Percentiles rank a stretch among this genome's conserved stretches.
phyloP scores from a whole-genome alignment of 345 rosid genomes.

The Moringa oleifera region DNA sequence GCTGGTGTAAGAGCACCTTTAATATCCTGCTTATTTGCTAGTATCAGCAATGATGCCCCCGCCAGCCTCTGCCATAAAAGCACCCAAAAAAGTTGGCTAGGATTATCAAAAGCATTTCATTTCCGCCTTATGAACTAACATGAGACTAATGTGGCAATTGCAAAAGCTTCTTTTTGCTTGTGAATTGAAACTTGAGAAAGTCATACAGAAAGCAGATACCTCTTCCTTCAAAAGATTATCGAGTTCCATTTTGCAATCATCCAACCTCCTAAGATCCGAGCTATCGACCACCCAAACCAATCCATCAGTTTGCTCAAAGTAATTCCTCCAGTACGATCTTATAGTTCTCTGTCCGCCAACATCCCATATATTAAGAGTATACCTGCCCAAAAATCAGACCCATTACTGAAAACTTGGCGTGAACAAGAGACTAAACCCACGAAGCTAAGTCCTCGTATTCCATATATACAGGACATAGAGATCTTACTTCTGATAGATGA shows the following conservation, averaged over 20 bases:
- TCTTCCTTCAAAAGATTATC: constrained; percentile 94
- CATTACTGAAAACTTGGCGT: constrained; percentile 8
- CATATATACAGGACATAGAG: no score
- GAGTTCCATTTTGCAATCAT: constrained; percentile 90
- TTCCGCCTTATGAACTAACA: neutral
- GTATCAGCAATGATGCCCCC: constrained; percentile 79
- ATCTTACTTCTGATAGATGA: constrained; percentile 60
- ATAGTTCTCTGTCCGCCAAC: constrained; percentile 92
- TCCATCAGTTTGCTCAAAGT: constrained; percentile 98
- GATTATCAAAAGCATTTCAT: neutral
- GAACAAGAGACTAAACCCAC: neutral
- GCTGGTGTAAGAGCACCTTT: constrained; percentile 78
- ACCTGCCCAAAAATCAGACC: constrained; percentile 36
- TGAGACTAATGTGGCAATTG: neutral
- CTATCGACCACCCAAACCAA: constrained; percentile 95
- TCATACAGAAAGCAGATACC: constrained; percentile 31
- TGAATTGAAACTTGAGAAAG: neutral
- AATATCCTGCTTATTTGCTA: constrained; percentile 92
- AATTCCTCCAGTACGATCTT: constrained; percentile 94
- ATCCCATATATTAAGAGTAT: constrained; percentile 87
- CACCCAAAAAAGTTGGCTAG: neutral
- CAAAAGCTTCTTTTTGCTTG: no score
- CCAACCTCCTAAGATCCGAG: constrained; percentile 83
- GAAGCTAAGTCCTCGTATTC: neutral
- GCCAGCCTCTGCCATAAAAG: constrained; percentile 63